These are phyloP conservation scores for Pseudocercospora cruenta DNA, from an alignment of 2,329 filamentous ascomycete species.

Conservation along the genomic window DNA sequence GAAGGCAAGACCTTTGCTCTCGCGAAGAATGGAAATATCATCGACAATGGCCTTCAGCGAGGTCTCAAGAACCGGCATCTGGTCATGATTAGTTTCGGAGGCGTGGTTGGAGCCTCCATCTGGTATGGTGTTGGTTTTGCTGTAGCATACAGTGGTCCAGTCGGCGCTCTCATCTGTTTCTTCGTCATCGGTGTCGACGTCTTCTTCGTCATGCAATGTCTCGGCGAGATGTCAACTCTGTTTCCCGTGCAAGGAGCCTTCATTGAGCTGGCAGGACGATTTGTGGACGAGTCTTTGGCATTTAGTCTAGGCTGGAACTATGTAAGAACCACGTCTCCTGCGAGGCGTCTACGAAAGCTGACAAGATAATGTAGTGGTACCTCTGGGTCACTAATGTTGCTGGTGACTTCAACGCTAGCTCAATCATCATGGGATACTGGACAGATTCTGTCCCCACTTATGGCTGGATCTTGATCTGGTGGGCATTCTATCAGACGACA, in stretches of 20 bases:
- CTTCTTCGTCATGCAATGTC: conserved; percentile 25
- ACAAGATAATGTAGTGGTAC: conserved; percentile 9
- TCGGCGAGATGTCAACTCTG: conserved; percentile 22
- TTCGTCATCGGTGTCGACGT: conserved; percentile 21
- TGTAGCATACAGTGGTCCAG: conserved; percentile 20
- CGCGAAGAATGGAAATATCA: conserved; percentile 15
- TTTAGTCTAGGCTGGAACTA: conserved; percentile 25
- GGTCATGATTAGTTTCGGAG: conserved; percentile 24
- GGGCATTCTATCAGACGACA: conserved; percentile 21
- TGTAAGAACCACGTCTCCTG: not conserved
- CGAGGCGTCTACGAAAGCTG: not conserved
- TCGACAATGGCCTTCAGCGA: conserved; percentile 20
- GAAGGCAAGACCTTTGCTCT: conserved; percentile 9
- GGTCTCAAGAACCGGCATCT: conserved; percentile 22
- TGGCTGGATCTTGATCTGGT: conserved; percentile 23
- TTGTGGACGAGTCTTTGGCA: conserved; percentile 22
- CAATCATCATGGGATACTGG: conserved; percentile 25
- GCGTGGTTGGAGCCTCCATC: conserved; percentile 23
- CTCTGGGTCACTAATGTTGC: conserved; percentile 25
- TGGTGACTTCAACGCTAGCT: conserved; percentile 20
- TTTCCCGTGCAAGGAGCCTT: conserved; percentile 23
- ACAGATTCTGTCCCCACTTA: conserved; percentile 18
- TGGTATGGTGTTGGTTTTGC: conserved; percentile 22
- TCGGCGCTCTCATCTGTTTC: conserved; percentile 24
- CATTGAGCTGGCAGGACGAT: conserved; percentile 21